phyloP scores from a whole-genome alignment of 441 rosid genomes.

The Francoa sonchifolia region DNA sequence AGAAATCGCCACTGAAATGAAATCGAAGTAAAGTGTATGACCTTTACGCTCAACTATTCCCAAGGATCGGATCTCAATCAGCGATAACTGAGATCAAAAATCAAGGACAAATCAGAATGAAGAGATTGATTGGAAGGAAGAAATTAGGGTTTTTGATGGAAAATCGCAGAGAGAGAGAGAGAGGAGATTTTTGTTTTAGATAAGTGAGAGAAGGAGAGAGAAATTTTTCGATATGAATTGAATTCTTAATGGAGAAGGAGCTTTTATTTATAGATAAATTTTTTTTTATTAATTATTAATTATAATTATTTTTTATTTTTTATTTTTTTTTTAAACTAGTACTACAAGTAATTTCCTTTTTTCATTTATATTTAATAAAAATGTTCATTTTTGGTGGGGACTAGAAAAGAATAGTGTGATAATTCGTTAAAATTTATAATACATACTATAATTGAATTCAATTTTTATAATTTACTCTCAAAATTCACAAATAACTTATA shows the following conservation, averaged over 20 bases:
- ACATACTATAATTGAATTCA: no score
- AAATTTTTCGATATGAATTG: slow-evolving; percentile 27
- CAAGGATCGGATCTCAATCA: slow-evolving; percentile 21
- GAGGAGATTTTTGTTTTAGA: slow-evolving; percentile 4
- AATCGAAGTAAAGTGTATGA: slow-evolving; percentile 10
- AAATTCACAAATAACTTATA: no score
- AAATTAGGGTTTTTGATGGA: slow-evolving; percentile 36
- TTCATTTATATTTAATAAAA: no score
- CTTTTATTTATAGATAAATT: no score
- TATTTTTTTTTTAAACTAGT: no score
- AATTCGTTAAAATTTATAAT: no score
- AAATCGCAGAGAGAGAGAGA: slow-evolving; percentile 25
- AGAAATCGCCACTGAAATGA: not conserved
- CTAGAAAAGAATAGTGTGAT: no score
- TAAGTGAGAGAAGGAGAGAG: slow-evolving; percentile 11
- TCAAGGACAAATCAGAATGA: not conserved
- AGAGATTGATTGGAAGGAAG: slow-evolving; percentile 13
- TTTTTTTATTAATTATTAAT: no score
- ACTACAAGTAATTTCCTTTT: no score
- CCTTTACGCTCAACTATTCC: slow-evolving; percentile 1
- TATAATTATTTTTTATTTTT: no score
- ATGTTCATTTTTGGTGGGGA: no score
- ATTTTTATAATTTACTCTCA: no score
- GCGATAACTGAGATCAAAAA: not conserved
- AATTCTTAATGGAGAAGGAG: slow-evolving; percentile 17